A percentile compares a stretch with the other conserved stretches of the same genome.
These are phyloP conservation scores for Microsporum ferrugineum DNA, from an alignment of 2,329 filamentous ascomycete genomes.

Conservation along the genomic window DNA sequence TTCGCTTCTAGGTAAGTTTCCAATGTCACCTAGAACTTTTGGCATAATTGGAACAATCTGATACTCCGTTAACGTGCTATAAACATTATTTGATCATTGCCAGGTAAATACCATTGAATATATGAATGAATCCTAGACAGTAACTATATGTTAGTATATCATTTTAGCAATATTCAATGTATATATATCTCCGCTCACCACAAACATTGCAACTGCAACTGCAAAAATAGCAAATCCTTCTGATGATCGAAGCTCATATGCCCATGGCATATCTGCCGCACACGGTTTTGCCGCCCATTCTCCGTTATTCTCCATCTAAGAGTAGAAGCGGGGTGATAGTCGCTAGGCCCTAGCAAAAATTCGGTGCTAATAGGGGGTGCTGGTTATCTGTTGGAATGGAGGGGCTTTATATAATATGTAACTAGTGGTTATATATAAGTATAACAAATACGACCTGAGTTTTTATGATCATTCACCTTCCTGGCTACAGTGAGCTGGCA, in stretches of 20 bases:
- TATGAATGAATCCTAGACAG: constrained; percentile 1
- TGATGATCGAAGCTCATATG: constrained; percentile 1
- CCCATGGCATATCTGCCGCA: background rate
- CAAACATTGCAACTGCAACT: constrained; percentile 5
- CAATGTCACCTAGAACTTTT: background rate
- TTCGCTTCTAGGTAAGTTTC: background rate
- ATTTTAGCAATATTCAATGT: background rate
- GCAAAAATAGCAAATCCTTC: constrained; percentile 5
- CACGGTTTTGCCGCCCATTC: background rate
- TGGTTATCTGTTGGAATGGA: background rate
- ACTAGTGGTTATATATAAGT: no score
- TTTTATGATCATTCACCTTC: background rate
- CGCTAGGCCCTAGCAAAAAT: background rate
- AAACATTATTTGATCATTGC: background rate
- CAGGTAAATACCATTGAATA: constrained; percentile 1
- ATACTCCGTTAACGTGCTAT: background rate
- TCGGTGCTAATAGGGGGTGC: background rate
- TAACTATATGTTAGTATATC: background rate
- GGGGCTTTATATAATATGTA: background rate
- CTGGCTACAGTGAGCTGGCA: background rate
- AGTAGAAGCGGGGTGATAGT: background rate
- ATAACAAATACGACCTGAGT: background rate
- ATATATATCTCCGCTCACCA: background rate
- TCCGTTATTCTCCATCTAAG: background rate
- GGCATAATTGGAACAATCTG: constrained; percentile 4